Evolutionary conservation across 441 rosid species (phyloP), one percentile per base, ranked within the genome.

Genomic region (Brassica hybrid): DNA sequence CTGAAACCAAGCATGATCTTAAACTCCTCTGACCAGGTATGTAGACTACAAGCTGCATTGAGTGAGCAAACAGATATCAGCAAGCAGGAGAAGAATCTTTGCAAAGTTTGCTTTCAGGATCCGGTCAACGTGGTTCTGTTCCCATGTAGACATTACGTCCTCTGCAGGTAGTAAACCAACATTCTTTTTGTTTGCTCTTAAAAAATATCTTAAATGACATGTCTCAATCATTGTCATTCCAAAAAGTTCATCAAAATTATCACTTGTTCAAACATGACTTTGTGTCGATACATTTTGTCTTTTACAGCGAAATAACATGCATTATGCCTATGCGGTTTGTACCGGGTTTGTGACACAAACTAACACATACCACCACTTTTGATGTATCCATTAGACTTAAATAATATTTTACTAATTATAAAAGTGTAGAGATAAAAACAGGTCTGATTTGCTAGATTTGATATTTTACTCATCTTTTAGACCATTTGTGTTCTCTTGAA

Each of bases 71-170:
- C 32, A 27, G 5, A 27, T 27, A 27, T 27, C 32, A 0, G 6
- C 32, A 87, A 87, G 78, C 89, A 87, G 71, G 94, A 88, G 75
- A 89, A 82, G 81, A 89, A 84, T 59, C 88, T 89, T 9, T 88
- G 90, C 50, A 83, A 88, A 86, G 80, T 86, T 69, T 89, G 93
- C 87, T 87, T 86, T 5, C 88, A 86, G 80, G 87, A 85, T 61
- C 87, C 88, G 4, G 85, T 89, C 61, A 81, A 81, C 17, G 27
- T 82, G 57, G 87, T 89, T 66, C 74, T 86, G 67, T 84, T 87
- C 63, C 88, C 91, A 38, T 89, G 90, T 83, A 79, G 84, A 76
- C 94, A 85, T 82, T 87, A 80, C 38, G 81, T 79, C 81, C 89
- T 86, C 50, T 89, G 90, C 84, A 86, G 91, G 91, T 87, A 86